Conservation (phyloP, 345 rosid genomes). For the Eucalyptus guilfoylei region DNA sequence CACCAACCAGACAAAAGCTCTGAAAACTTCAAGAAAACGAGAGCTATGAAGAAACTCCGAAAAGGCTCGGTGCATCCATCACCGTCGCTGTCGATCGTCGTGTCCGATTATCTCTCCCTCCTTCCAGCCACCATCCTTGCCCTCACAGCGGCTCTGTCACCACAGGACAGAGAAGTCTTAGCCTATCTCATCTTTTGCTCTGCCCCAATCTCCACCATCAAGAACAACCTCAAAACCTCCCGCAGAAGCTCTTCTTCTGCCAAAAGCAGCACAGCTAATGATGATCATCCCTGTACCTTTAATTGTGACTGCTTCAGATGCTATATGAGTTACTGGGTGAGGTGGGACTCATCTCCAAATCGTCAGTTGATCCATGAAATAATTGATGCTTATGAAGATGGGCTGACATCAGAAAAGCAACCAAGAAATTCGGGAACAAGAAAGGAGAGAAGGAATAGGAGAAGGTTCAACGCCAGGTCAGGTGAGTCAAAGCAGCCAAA, state of each 20-base stretch:
- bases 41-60: slow-evolving; percentile 57
- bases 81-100: background rate
- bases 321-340: slow-evolving; percentile 76
- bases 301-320: slow-evolving; percentile 86
- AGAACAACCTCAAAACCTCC: background rate
- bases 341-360: slow-evolving; percentile 83
- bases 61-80: slow-evolving; percentile 57
- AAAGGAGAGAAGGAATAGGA: background rate
- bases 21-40: background rate
- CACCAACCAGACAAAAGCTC: background rate
- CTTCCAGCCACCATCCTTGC: slow-evolving; percentile 65
- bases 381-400: slow-evolving; percentile 81
- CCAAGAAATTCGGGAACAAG: background rate
- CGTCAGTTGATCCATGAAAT: slow-evolving; percentile 67
- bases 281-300: background rate
- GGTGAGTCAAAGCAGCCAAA: background rate
- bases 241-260: background rate
- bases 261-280: background rate
- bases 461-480: background rate
- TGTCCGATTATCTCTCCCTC: slow-evolving; percentile 38
- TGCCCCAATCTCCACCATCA: slow-evolving; percentile 24
- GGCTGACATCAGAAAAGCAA: slow-evolving; percentile 1
- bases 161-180: slow-evolving; percentile 66
- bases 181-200: slow-evolving; percentile 79
- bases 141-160: slow-evolving; percentile 44